Base-by-base conservation (phyloP, 805 yeast species). In the Sugiyamaella qingdaonensis region DNA sequence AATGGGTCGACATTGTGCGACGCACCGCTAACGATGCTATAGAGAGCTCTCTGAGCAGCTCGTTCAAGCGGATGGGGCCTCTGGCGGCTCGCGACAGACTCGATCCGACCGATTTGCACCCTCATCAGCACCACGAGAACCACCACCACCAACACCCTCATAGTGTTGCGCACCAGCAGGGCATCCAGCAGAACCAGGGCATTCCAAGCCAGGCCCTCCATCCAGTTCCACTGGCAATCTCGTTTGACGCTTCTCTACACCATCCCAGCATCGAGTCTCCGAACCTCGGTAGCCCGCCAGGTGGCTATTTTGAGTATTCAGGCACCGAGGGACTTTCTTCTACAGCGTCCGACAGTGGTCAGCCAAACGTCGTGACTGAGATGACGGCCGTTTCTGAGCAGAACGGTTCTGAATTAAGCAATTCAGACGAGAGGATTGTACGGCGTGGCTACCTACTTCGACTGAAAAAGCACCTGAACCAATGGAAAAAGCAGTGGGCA, bases 401-500 rank as follows among this genome's bases (percentile, higher is more conserved):
- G 47, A 41, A n/a, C 31, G 29, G 5, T 18, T 56, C 39, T 18
- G 16, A 34, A 32, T 8, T 42, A n/a, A 34, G 5, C 51, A 19
- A 54, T 53, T 36, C 2, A 64, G 43, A 68, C 7, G 77, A 75
- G 41, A 69, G 69, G 35, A 59, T 68, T 0, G 65, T 79, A 13
- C 74, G 72, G 34, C 63, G 70, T 51, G 83, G 84, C 0, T 62
- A 68, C 46, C 56, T 78, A 11, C 58, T 69, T 36, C 62, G 78
- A 10, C 68, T 77, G 21, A 69, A 69, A 52, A 73, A 72, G 48
- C 62, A 75, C 10, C 73, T 72, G 60, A 75, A 73, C 58, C 80
- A 78, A 57, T 79, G 83, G 82, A 72, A 69, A 49, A 63, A 64
- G 52, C 71, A 72, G 57, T 75, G 73, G 58, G 66, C 77, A 11